Evolutionary conservation across 2,329 filamentous ascomycete genomes (phyloP), one percentile per base, ranked within the genome.

Genomic region (Cadophora luteo-olivacea): DNA sequence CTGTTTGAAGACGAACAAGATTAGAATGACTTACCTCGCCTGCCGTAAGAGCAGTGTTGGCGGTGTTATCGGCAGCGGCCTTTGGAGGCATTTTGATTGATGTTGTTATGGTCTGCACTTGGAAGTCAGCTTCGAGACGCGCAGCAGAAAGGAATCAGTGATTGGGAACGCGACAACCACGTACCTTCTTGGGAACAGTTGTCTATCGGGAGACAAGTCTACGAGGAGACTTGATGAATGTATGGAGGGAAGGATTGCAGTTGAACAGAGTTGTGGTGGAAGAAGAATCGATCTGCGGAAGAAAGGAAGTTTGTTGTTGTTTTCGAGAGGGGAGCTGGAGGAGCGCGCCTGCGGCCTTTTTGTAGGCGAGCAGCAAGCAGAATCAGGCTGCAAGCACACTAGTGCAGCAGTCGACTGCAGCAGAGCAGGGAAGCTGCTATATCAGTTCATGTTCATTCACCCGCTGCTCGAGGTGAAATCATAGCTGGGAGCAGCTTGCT

Each of bases 321-420:
- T 22, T 19, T 32, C 29, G 22, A 25, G 24, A 45, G 57, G 29
- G 4, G 45, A 22, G 3, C 22, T 38, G 8, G n/a, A 24, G 45
- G 5, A 60, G 33, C 36, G 57, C 57, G 22, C 3, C 22, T 9
- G 57, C 33, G 12, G 22, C 3, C 22, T 41, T 38, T 25, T 41
- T 41, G 57, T 55, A 60, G 36, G 57, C 22, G 57, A 60, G 57
- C 55, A 38, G 32, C 19, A 11, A 25, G 33, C 57, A 41, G 57
- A 60, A 45, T 60, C 57, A 60, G 57, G 57, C 57, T 60, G 29
- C 36, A 38, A 60, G 22, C 57, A 22, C 32, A 36, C 57, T 60
- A 60, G 33, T 45, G 36, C n/a, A 29, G 22, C 16, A 36, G 33
- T 3, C 6, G 25, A 60, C n/a, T 25, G 22, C 57, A 45, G 14